A percentile compares a stretch with the other conserved stretches of the same genome.
These are phyloP conservation scores for Leccinum insigne DNA, from an alignment of 1,284 basidiomycete species.

Conservation along the genomic window DNA sequence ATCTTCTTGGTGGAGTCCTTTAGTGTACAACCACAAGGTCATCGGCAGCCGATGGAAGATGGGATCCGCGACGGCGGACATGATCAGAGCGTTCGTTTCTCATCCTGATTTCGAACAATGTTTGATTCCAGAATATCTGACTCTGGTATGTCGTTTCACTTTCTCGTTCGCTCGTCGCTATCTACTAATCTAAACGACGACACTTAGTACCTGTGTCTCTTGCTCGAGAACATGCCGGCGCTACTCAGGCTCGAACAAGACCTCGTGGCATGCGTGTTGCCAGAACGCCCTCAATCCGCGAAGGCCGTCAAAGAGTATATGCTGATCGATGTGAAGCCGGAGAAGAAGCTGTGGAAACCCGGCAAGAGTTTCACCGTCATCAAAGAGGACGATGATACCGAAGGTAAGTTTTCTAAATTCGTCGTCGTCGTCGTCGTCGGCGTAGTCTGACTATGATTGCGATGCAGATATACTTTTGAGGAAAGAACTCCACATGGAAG, in stretches of 20 bases:
- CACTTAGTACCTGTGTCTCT: not conserved
- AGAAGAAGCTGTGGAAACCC: not conserved
- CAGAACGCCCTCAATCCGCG: not conserved
- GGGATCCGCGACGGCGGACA: not conserved
- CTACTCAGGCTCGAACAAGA: not conserved
- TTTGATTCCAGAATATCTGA: not conserved
- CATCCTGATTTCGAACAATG: not conserved
- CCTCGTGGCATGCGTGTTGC: rapidly evolving
- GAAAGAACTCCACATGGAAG: not conserved
- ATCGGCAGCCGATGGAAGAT: not conserved
- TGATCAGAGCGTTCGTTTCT: not conserved
- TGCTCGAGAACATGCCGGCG: not conserved
- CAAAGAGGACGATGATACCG: not conserved
- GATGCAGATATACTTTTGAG: not conserved
- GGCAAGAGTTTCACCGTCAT: not conserved
- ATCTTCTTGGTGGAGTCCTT: not conserved
- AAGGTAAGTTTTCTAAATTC: not conserved
- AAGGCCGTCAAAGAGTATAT: not conserved
- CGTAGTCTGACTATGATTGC: no score
- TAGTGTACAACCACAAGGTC: not conserved
- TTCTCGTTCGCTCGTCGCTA: no score
- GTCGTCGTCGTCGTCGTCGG: no score
- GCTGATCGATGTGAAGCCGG: not conserved
- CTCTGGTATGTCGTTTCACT: not conserved
- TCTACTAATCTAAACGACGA: no score